Evolutionary conservation across 371 early-diverging fungal genomes (phyloP).

Genomic region (Paraphysoderma sedebokerense): DNA sequence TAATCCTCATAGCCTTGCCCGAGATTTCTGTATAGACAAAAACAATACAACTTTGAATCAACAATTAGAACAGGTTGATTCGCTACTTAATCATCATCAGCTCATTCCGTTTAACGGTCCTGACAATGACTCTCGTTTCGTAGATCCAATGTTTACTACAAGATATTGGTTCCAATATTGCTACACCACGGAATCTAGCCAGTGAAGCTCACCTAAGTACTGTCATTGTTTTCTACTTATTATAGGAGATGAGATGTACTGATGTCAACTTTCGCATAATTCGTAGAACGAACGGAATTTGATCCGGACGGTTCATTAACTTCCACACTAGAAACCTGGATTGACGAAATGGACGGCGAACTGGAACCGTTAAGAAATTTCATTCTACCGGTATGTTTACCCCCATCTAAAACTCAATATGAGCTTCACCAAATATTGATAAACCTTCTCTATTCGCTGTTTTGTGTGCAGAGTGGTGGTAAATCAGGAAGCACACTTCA

Average conservation of each 20-base stretch:
- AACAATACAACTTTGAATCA: constrained; percentile 13
- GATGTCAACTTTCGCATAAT: background rate
- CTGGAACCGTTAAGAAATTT: constrained; percentile 67
- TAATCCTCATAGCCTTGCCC: constrained; percentile 30
- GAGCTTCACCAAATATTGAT: background rate
- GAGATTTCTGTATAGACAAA: constrained; percentile 41
- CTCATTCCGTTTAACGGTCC: background rate
- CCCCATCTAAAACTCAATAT: background rate
- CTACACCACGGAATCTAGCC: constrained; percentile 59
- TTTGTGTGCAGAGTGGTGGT: constrained; percentile 43
- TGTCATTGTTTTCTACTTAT: background rate
- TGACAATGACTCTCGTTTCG: background rate
- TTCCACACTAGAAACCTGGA: constrained; percentile 59
- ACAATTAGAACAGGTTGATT: background rate
- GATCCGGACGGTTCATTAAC: constrained; percentile 42
- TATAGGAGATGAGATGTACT: background rate
- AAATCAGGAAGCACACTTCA: constrained; percentile 39
- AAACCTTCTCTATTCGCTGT: background rate
- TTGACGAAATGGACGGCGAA: constrained; percentile 52
- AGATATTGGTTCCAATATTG: constrained; percentile 77
- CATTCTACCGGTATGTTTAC: constrained; percentile 47
- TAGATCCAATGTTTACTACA: constrained; percentile 78
- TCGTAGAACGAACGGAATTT: constrained; percentile 47
- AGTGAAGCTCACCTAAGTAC: constrained; percentile 30
- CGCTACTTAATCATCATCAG: background rate